Base-by-base conservation (phyloP, 306 rosid species). In the Alnus rubra region DNA sequence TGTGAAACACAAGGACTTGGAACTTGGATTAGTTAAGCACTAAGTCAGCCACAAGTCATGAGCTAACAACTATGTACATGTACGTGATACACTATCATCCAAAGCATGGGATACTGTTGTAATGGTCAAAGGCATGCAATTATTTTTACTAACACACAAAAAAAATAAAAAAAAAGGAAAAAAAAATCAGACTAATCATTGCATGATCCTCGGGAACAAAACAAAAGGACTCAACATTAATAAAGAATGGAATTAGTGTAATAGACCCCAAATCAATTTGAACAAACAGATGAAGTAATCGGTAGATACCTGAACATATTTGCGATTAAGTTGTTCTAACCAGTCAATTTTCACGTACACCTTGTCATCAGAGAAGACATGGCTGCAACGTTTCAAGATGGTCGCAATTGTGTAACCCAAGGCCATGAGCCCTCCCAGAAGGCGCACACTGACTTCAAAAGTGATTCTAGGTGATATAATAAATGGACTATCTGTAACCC, bases 351-450 rank as follows among this genome's bases (percentile, higher is more conserved):
- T 95, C 69, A 95, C 83, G 45, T 86, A 85, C 77, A 95, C 93
- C 86, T 82, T 93, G 71, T 95, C 97, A 63, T 95, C 91, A 28
- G 67, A 45, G 75, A 95, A 95, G 72, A 90, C 79, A 84, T 93
- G 99, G 74, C 99, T 95, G 84, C 90, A 90, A 86, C 99, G 86
- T 91, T 95, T 95, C 79, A 95, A 87, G 86, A 95, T 95, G 87
- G 90, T 73, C 16, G 98, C 99, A 83, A 95, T 95, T 48, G 99
- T 95, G 78, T 95, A 95, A 31, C 99, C 99, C 84, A 95, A 87
- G 77, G 99, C 99, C 99, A 95, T 95, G 82, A 95, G 87, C 76
- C 99, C 99, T 82, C 99, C 99, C 68, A 95, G 98, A 84, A 95
- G 99, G 74, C 99, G 99, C 79, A 93, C 99, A 0, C 97, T 95